phyloP scores from a whole-genome alignment of 768 basidiomycete species.

The Hortiboletus flavorubellus region DNA sequence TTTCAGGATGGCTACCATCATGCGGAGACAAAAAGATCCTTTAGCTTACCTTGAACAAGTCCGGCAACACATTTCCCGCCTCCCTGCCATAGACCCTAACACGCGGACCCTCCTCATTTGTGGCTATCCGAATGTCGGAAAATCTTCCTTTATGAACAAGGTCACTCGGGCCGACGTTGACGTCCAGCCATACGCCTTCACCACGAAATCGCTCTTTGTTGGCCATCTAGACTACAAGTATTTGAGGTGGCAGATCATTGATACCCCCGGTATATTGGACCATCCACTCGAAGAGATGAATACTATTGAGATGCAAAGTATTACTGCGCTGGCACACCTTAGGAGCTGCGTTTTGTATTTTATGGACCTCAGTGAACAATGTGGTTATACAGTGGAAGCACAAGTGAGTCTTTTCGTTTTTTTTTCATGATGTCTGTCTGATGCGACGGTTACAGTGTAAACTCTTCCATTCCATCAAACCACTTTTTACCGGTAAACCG shows the following conservation, averaged over 20 bases:
- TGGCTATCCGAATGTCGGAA: slow-evolving; percentile 99
- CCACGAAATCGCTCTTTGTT: slow-evolving; percentile 97
- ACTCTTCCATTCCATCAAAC: slow-evolving; percentile 99
- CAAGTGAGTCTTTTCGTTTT: slow-evolving; percentile 53
- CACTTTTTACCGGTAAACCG: slow-evolving; percentile 91
- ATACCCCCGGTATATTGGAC: slow-evolving; percentile 97
- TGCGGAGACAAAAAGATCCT: slow-evolving; percentile 98
- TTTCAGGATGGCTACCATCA: slow-evolving; percentile 95
- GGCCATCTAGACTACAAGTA: slow-evolving; percentile 99
- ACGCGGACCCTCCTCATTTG: slow-evolving; percentile 97
- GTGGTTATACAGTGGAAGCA: slow-evolving; percentile 95
- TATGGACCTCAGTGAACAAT: slow-evolving; percentile 98
- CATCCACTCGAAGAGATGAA: slow-evolving; percentile 99
- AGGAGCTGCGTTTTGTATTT: slow-evolving; percentile 95
- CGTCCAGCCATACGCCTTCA: slow-evolving; percentile 99
- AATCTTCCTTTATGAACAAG: slow-evolving; percentile 99
- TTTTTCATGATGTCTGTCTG: not conserved
- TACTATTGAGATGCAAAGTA: slow-evolving; percentile 99
- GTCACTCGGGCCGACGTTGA: slow-evolving; percentile 99
- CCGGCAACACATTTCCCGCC: slow-evolving; percentile 96
- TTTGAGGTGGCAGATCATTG: slow-evolving; percentile 99
- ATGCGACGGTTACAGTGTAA: slow-evolving; percentile 62
- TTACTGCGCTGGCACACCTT: slow-evolving; percentile 94
- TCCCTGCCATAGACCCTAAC: slow-evolving; percentile 97
- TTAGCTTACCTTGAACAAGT: slow-evolving; percentile 99